Conservation (phyloP, 148 eudicot genomes). For the Salicornia ramosissima region DNA sequence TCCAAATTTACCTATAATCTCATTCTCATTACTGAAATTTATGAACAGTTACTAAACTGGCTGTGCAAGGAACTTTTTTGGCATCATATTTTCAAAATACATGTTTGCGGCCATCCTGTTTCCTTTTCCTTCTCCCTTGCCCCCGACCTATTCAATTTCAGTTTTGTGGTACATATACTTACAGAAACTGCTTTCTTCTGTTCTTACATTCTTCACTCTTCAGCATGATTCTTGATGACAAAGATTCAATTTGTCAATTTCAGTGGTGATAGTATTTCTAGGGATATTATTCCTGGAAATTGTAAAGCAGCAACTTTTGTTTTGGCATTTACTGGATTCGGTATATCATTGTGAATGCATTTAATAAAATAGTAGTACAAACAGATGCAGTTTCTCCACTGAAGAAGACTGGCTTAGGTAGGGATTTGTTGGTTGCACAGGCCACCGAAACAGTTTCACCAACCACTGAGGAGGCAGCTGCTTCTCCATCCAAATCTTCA, state of each 20-base stretch:
- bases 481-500: constrained; percentile 19
- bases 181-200: background rate
- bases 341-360: background rate
- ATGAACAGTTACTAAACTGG: too few relatives aligned
- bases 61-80: background rate
- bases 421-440: constrained; percentile 15
- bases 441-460: constrained; percentile 27
- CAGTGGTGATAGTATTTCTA: background rate
- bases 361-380: background rate
- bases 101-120: too few relatives aligned
- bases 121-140: background rate
- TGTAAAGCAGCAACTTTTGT: background rate
- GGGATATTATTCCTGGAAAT: background rate
- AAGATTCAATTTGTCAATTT: background rate
- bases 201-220: background rate
- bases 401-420: constrained; percentile 15
- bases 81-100: background rate
- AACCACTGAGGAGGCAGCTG: constrained; percentile 15
- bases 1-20: too few relatives aligned
- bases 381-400: constrained; percentile 11
- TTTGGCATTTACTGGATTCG: background rate
- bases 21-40: too few relatives aligned
- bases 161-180: background rate
- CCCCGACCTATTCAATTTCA: background rate
- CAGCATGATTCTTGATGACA: background rate